Conservation (phyloP, 768 basidiomycete genomes). For the Boletus pseudo-olivaceus region DNA sequence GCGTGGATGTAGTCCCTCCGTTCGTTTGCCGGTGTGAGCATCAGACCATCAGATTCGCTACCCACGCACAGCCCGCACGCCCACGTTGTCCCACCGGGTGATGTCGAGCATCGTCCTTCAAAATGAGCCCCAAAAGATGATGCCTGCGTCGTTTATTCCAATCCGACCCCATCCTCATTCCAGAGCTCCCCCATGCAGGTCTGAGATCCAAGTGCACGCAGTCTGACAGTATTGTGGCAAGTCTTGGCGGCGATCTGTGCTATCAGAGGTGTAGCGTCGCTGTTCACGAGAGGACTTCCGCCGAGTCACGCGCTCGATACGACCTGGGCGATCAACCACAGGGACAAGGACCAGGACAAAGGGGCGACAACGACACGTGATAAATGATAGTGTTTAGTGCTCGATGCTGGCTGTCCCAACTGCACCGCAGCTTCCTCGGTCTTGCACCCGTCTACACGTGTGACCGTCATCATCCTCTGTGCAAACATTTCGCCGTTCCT, state of each 20-base stretch:
- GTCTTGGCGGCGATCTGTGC: slow-evolving; percentile 38
- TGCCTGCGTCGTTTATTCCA: slow-evolving; percentile 39
- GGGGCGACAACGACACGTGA: too few relatives aligned
- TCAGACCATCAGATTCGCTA: too few relatives aligned
- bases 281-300: slow-evolving; percentile 16
- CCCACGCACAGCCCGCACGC: too few relatives aligned
- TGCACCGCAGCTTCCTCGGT: neutral
- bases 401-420: neutral
- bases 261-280: slow-evolving; percentile 10
- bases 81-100: too few relatives aligned
- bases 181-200: slow-evolving; percentile 28
- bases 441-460: neutral
- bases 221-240: slow-evolving; percentile 41
- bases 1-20: slow-evolving; percentile 35
- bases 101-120: too few relatives aligned
- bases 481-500: neutral
- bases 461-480: neutral
- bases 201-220: slow-evolving; percentile 36
- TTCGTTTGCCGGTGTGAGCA: slow-evolving; percentile 26
- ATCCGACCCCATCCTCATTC: slow-evolving; percentile 38
- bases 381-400: neutral
- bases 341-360: too few relatives aligned
- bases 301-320: slow-evolving; percentile 7
- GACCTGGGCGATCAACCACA: slow-evolving; percentile 2
- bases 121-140: slow-evolving; percentile 11